phyloP scores from a whole-genome alignment of 108 stramenopile species.

The Skeletonema potamos region DNA sequence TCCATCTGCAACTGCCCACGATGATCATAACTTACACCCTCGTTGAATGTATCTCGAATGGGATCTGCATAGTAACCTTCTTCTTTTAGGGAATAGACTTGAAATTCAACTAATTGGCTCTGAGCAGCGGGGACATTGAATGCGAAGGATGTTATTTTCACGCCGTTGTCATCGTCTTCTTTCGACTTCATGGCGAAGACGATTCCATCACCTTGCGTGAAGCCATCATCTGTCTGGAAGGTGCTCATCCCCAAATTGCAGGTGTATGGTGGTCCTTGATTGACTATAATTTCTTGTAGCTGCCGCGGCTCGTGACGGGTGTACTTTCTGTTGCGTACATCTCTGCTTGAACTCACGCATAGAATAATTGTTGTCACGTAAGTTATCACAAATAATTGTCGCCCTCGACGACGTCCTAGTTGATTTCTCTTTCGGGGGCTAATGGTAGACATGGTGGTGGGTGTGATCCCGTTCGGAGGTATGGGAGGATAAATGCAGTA shows the following conservation, averaged over 20 bases:
- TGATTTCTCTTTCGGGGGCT: background rate
- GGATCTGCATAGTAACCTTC: slow-evolving; percentile 29
- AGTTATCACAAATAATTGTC: background rate
- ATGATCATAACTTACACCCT: slow-evolving; percentile 10
- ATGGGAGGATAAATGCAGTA: too few relatives aligned
- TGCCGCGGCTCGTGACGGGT: background rate
- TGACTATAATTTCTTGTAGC: background rate
- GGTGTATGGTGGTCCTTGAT: background rate
- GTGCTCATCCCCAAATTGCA: background rate
- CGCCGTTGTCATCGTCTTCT: background rate
- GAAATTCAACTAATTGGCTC: background rate
- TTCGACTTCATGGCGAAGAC: background rate
- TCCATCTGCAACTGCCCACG: slow-evolving; percentile 6
- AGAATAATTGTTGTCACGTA: background rate
- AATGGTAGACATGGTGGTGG: background rate
- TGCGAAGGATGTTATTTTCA: slow-evolving; percentile 23
- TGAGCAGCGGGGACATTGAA: slow-evolving; percentile 9
- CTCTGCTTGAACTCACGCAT: background rate
- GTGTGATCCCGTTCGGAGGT: too few relatives aligned
- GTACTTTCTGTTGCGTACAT: background rate
- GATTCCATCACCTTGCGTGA: background rate
- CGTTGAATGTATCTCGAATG: background rate
- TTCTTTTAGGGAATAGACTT: slow-evolving; percentile 25
- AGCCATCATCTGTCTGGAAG: background rate
- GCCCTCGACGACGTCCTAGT: background rate